Evolutionary conservation across 1,284 basidiomycete genomes (phyloP).

Genomic region (Cryptococcus sp.): DNA sequence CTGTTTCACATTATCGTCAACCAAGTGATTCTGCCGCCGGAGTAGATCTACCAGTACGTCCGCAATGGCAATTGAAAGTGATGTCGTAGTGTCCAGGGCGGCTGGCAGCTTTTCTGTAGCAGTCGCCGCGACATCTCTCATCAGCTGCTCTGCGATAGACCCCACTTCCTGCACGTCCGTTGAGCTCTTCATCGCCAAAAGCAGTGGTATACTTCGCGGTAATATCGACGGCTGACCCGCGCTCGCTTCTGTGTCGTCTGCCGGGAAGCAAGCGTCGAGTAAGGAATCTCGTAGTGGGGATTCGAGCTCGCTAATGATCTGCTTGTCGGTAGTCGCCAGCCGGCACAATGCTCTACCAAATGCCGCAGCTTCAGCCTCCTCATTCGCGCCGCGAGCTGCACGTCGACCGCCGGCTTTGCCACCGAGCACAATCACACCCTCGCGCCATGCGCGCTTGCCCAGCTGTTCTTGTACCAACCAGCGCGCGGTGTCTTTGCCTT

Average conservation of each 20-base stretch:
- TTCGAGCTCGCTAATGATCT: constrained; percentile 77
- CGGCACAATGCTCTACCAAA: constrained; percentile 31
- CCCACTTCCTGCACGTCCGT: constrained; percentile 3
- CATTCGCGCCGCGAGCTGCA: constrained; percentile 19
- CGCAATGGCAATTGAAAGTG: constrained; percentile 1
- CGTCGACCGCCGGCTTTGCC: constrained; percentile 34
- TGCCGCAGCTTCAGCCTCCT: constrained; percentile 39
- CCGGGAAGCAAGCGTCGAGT: constrained; percentile 55
- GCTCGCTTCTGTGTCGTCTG: neutral
- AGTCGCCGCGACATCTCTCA: constrained; percentile 5
- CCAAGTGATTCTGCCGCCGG: constrained; percentile 8
- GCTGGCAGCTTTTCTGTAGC: constrained; percentile 1
- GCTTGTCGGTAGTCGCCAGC: constrained; percentile 56
- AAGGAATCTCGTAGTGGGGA: constrained; percentile 62
- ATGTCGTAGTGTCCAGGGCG: neutral
- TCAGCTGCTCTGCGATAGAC: constrained; percentile 6
- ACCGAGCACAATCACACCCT: constrained; percentile 44
- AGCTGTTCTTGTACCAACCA: constrained; percentile 45
- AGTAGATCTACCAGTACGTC: constrained; percentile 26
- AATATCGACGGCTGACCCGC: constrained; percentile 3
- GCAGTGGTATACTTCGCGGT: constrained; percentile 17
- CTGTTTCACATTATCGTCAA: neutral
- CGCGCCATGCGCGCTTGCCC: constrained; percentile 36
- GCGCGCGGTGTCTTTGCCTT: constrained; percentile 19
- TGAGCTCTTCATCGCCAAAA: constrained; percentile 14